Percentiles rank a stretch among this genome's conserved stretches.
Conservation (phyloP, 108 stramenopile species). For the Mediolabrus comicus region DNA sequence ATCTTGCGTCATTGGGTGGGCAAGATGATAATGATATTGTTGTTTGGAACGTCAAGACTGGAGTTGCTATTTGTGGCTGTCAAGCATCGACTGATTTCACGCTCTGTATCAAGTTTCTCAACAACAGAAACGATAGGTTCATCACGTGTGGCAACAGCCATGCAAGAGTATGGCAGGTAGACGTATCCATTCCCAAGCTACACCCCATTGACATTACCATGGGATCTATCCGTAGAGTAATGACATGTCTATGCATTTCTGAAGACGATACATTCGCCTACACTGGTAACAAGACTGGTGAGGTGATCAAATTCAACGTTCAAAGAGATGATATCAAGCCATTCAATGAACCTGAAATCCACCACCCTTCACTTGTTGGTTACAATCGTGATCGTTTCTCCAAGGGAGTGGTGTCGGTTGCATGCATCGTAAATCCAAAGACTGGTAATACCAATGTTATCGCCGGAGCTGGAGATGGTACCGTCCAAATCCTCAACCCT, state of each 20-base stretch:
- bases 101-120: constrained; percentile 70
- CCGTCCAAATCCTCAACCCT: constrained; percentile 61
- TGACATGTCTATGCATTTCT: constrained; percentile 74
- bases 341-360: constrained; percentile 72
- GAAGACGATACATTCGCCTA: constrained; percentile 75
- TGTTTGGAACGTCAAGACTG: constrained; percentile 74
- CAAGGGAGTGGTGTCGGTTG: constrained; percentile 63
- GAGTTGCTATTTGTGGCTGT: constrained; percentile 72
- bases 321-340: constrained; percentile 77
- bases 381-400: constrained; percentile 64
- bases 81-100: constrained; percentile 72
- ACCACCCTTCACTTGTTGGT: constrained; percentile 50
- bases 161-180: constrained; percentile 79
- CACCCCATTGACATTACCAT: constrained; percentile 79
- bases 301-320: constrained; percentile 77
- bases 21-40: constrained; percentile 91
- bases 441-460: constrained; percentile 83
- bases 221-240: constrained; percentile 72
- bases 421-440: constrained; percentile 65
- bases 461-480: constrained; percentile 84
- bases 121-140: constrained; percentile 78
- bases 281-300: constrained; percentile 83
- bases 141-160: constrained; percentile 80
- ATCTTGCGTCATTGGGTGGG: constrained; percentile 75
- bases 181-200: constrained; percentile 70